These are phyloP conservation scores for Fusarium scirpi DNA, from an alignment of 2,329 filamentous ascomycete genomes.

Conservation along the genomic window DNA sequence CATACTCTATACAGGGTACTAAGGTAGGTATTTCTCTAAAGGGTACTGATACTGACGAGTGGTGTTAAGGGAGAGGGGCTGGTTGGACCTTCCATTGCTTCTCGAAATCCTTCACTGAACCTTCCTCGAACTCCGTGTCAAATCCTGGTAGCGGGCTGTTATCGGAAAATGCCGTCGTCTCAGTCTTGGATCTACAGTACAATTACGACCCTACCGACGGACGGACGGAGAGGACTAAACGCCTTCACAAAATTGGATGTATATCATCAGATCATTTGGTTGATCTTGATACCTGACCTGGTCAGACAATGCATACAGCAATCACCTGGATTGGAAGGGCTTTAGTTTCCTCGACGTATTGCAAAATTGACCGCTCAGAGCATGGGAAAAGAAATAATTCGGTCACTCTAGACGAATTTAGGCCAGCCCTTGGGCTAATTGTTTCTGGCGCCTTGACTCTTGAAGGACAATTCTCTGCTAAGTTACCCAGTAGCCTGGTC, in stretches of 20 bases:
- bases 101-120: slow-evolving; percentile 3
- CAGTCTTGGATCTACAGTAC: not conserved
- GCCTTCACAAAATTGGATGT: not conserved
- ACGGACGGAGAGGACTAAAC: not conserved
- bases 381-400: not conserved
- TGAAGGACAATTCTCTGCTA: not conserved
- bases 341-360: not conserved
- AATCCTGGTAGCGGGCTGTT: slow-evolving; percentile 3
- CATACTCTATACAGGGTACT: not conserved
- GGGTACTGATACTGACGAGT: not conserved
- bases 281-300: not conserved
- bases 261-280: slow-evolving; percentile 3
- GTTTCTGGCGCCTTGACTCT: not conserved
- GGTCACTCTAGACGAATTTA: not conserved
- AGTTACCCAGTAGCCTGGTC: not conserved
- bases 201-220: not conserved
- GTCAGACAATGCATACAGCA: not conserved
- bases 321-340: not conserved
- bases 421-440: not conserved
- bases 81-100: not conserved
- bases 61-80: not conserved
- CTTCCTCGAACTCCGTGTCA: slow-evolving; percentile 9
- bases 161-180: slow-evolving; percentile 10
- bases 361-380: not conserved
- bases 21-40: not conserved